Conservation (phyloP, 768 basidiomycete species). For the Royoungia palumana region DNA sequence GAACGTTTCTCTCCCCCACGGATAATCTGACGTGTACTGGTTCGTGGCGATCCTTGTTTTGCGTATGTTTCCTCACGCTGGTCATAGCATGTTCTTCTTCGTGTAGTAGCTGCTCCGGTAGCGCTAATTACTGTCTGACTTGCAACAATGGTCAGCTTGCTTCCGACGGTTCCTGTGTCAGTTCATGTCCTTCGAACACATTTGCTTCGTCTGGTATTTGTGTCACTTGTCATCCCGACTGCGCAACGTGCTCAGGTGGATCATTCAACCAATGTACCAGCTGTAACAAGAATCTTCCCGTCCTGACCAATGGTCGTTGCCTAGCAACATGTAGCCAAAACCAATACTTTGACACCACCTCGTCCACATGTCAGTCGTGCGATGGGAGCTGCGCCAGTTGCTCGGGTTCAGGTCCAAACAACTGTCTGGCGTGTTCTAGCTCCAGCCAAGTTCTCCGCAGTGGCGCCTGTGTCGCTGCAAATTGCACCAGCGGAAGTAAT, state of each 20-base stretch:
- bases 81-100: slow-evolving; percentile 62
- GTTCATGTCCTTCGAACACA: slow-evolving; percentile 69
- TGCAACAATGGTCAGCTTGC: slow-evolving; percentile 68
- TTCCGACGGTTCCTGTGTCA: slow-evolving; percentile 68
- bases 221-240: slow-evolving; percentile 80
- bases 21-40: slow-evolving; percentile 75
- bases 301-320: slow-evolving; percentile 73
- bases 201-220: slow-evolving; percentile 67
- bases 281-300: slow-evolving; percentile 65
- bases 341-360: slow-evolving; percentile 68
- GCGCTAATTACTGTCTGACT: slow-evolving; percentile 67
- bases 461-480: slow-evolving; percentile 62
- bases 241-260: slow-evolving; percentile 75
- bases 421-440: slow-evolving; percentile 73
- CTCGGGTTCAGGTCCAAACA: slow-evolving; percentile 59
- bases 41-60: slow-evolving; percentile 35
- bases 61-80: slow-evolving; percentile 7
- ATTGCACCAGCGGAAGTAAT: slow-evolving; percentile 51
- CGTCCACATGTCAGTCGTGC: slow-evolving; percentile 64
- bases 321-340: slow-evolving; percentile 70
- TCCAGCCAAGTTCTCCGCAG: slow-evolving; percentile 55
- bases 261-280: slow-evolving; percentile 76
- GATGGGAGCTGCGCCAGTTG: slow-evolving; percentile 79
- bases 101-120: slow-evolving; percentile 69
- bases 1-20: slow-evolving; percentile 65